phyloP scores from a whole-genome alignment of 108 stramenopile genomes.

The Cyclotella distinguenda region DNA sequence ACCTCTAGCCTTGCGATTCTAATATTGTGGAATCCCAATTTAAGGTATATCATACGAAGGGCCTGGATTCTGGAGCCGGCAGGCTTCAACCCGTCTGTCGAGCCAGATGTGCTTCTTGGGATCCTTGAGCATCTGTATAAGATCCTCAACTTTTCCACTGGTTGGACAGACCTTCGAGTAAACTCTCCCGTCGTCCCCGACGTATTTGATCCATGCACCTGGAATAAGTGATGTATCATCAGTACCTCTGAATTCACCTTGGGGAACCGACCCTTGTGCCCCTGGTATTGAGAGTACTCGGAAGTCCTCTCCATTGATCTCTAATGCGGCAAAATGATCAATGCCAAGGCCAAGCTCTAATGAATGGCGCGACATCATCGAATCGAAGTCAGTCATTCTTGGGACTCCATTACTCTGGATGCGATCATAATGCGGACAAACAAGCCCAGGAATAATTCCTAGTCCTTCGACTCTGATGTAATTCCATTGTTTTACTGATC shows the following conservation, averaged over 20 bases:
- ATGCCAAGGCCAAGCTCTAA: conserved; percentile 68
- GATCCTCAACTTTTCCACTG: conserved; percentile 37
- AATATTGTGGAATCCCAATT: neutral
- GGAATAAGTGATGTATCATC: conserved; percentile 13
- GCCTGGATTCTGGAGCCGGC: conserved; percentile 36
- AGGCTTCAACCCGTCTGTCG: conserved; percentile 44
- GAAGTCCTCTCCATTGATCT: conserved; percentile 59
- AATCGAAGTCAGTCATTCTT: conserved; percentile 64
- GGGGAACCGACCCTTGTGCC: conserved; percentile 36
- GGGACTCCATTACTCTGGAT: conserved; percentile 77
- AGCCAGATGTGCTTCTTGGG: conserved; percentile 24
- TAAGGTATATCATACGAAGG: neutral
- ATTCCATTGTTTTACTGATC: conserved; percentile 46
- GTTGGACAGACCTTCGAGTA: conserved; percentile 32
- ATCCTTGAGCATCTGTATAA: conserved; percentile 30
- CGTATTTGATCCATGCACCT: conserved; percentile 54
- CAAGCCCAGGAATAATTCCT: conserved; percentile 62
- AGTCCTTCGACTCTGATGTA: conserved; percentile 65
- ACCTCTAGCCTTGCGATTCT: neutral
- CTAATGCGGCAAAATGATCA: conserved; percentile 81
- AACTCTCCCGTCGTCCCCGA: conserved; percentile 35
- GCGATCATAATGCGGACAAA: conserved; percentile 75
- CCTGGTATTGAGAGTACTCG: conserved; percentile 42
- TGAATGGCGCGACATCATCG: conserved; percentile 57
- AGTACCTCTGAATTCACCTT: conserved; percentile 15